A percentile compares a stretch with the other conserved stretches of the same genome.
phyloP scores from a whole-genome alignment of 164 flowering plant genomes.

The Brasenia schreberi region DNA sequence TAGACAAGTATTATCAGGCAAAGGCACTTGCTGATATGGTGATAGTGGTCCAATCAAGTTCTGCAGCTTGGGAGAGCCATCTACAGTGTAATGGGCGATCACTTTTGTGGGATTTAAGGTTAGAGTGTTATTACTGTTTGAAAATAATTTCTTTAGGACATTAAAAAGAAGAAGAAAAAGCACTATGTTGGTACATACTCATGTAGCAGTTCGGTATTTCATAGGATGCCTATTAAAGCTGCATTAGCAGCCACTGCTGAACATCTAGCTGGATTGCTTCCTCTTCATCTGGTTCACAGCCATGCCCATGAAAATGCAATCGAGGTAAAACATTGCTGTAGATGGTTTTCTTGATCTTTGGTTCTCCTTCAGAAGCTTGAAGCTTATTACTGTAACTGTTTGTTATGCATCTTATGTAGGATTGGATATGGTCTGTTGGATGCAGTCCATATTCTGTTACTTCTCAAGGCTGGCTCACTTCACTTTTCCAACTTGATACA shows the following conservation, averaged over 20 bases:
- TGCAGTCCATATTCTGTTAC: conserved; percentile 79
- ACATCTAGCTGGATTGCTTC: conserved; percentile 94
- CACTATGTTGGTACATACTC: not conserved
- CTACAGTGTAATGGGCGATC: conserved; percentile 92
- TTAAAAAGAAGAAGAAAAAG: not conserved
- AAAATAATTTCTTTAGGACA: too few relatives aligned
- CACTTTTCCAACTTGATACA: conserved; percentile 82
- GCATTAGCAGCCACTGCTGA: conserved; percentile 86
- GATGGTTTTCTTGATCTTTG: not conserved
- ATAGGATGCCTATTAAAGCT: conserved; percentile 91
- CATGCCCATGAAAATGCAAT: conserved; percentile 92
- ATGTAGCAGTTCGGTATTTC: conserved; percentile 1
- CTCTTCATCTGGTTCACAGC: conserved; percentile 90
- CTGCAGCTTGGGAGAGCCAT: conserved; percentile 93
- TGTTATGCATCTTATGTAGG: conserved; percentile 31
- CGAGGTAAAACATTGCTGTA: conserved; percentile 35
- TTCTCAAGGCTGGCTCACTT: conserved; percentile 83
- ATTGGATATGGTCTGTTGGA: conserved; percentile 98
- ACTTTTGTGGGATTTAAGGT: conserved; percentile 90
- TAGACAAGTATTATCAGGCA: conserved; percentile 95
- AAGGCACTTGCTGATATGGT: conserved; percentile 97
- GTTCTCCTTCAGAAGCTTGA: not conserved
- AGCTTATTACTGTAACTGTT: conserved; percentile 4
- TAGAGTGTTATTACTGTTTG: conserved; percentile 2
- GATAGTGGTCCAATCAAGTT: conserved; percentile 83